Evolutionary conservation across 257 asterid genomes (phyloP).

Genomic region (Gynochthodes officinalis): DNA sequence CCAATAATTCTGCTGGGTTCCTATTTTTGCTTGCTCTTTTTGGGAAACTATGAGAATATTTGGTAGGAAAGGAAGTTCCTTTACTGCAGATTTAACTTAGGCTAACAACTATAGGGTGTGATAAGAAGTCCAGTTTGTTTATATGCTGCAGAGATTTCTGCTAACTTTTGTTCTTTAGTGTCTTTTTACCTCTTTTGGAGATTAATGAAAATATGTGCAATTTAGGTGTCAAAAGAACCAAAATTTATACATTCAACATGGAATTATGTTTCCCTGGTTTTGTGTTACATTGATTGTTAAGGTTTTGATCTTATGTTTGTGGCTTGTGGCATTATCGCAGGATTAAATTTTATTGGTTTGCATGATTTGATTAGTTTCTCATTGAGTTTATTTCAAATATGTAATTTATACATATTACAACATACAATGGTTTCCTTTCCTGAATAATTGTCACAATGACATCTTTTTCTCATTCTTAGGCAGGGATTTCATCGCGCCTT

Average conservation of each 20-base stretch:
- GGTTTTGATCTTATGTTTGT: neutral
- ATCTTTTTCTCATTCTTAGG: conserved; percentile 49
- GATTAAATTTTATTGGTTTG: neutral
- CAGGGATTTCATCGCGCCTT: conserved; percentile 96
- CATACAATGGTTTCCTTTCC: neutral
- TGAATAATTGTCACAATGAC: conserved; percentile 7
- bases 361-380: neutral
- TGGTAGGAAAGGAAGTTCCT: neutral
- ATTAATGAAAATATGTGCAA: neutral
- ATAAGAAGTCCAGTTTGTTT: neutral
- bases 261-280: neutral
- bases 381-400: neutral
- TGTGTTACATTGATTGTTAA: neutral
- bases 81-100: neutral
- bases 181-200: neutral
- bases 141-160: neutral
- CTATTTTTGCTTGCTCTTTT: neutral
- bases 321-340: neutral
- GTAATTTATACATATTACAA: neutral
- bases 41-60: neutral
- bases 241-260: neutral
- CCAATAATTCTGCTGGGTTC: neutral
- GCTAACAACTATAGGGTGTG: neutral
- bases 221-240: neutral
- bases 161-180: neutral